These are phyloP conservation scores for Populus nigra DNA, from an alignment of 345 rosid species.

Conservation along the genomic window DNA sequence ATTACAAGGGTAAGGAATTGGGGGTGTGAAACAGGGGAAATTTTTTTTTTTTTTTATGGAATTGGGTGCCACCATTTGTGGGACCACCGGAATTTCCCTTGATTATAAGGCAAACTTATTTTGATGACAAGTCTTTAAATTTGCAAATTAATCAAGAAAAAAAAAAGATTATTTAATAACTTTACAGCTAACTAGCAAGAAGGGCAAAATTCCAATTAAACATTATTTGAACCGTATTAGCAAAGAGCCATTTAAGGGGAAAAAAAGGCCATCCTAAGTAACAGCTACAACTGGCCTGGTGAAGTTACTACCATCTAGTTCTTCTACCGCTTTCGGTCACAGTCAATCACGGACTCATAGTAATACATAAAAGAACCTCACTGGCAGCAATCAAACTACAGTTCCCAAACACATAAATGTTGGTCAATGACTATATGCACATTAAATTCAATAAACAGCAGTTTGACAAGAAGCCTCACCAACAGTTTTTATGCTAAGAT, in stretches of 20 bases:
- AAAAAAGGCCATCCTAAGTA: background rate
- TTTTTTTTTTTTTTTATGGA: too few species aligned
- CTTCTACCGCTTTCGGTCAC: constrained; percentile 18
- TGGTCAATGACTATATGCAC: constrained; percentile 33
- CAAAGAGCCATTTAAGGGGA: background rate
- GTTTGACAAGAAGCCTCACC: constrained; percentile 14
- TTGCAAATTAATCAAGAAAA: too few species aligned
- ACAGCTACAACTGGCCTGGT: constrained; percentile 14
- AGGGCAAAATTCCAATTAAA: background rate
- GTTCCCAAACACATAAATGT: constrained; percentile 9
- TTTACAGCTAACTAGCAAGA: too few species aligned
- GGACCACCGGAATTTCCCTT: too few species aligned
- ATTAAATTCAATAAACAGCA: constrained; percentile 17
- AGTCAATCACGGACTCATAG: constrained; percentile 11
- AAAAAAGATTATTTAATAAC: too few species aligned
- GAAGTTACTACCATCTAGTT: constrained; percentile 9
- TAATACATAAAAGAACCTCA: constrained; percentile 19
- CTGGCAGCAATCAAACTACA: constrained; percentile 27
- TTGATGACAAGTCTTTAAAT: too few species aligned
- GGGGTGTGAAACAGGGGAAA: too few species aligned
- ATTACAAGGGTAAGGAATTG: too few species aligned
- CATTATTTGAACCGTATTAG: constrained; percentile 3
- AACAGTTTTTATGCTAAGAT: constrained; percentile 38
- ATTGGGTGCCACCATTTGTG: too few species aligned
- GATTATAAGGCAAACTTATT: too few species aligned